Conservation (phyloP, 768 basidiomycete genomes). For the Russula dissimulans region DNA sequence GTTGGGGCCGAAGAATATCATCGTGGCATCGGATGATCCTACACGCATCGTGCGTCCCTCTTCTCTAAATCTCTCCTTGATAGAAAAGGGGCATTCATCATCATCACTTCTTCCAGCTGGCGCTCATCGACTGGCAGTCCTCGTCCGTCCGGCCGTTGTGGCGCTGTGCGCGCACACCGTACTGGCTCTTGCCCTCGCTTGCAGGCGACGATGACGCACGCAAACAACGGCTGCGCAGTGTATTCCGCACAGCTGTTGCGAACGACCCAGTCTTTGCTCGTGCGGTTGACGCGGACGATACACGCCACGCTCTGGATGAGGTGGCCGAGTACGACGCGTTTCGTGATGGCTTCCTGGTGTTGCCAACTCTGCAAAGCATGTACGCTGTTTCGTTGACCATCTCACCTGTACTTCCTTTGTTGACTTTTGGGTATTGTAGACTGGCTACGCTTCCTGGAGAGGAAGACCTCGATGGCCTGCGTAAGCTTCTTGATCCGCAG, state of each 20-base stretch:
- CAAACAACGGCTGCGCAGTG: constrained; percentile 17
- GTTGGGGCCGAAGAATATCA: constrained; percentile 25
- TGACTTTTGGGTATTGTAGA: constrained; percentile 6
- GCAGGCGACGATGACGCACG: constrained; percentile 17
- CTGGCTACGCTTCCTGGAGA: constrained; percentile 29
- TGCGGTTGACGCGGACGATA: constrained; percentile 25
- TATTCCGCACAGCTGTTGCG: constrained; percentile 23
- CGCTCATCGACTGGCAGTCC: constrained; percentile 26
- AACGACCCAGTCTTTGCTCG: constrained; percentile 23
- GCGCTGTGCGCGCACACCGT: constrained; percentile 28
- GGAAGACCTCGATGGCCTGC: constrained; percentile 26
- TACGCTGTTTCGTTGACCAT: constrained; percentile 10
- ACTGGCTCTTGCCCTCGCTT: constrained; percentile 26
- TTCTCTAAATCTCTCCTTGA: too few species aligned
- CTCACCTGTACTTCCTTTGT: neutral
- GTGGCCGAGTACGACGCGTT: constrained; percentile 29
- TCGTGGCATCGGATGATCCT: constrained; percentile 24
- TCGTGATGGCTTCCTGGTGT: constrained; percentile 28
- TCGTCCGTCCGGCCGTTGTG: constrained; percentile 26
- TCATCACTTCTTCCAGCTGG: constrained; percentile 14
- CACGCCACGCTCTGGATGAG: constrained; percentile 27
- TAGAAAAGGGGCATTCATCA: neutral
- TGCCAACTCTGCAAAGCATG: constrained; percentile 31
- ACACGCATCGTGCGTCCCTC: constrained; percentile 24
- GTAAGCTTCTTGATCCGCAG: constrained; percentile 26